phyloP scores from a whole-genome alignment of 2,329 filamentous ascomycete genomes.

The Claviceps sp. region DNA sequence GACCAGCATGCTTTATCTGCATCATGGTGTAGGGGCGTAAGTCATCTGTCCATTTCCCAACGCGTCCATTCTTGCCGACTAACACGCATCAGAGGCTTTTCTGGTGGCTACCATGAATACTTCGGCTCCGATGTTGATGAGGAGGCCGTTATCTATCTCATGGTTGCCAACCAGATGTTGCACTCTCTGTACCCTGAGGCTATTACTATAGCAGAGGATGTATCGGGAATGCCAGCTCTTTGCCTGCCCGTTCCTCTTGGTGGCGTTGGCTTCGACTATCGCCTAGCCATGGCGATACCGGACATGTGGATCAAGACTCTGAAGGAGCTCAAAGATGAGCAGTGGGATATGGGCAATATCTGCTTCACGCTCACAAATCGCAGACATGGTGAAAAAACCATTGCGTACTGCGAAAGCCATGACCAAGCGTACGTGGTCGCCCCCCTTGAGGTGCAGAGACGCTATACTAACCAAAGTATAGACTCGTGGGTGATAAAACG shows the following conservation, averaged over 20 bases:
- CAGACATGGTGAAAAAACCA: slow-evolving; percentile 92
- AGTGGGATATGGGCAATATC: slow-evolving; percentile 83
- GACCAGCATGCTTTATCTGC: slow-evolving; percentile 92
- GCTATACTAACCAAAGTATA: slow-evolving; percentile 22
- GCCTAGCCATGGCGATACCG: slow-evolving; percentile 92
- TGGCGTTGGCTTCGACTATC: slow-evolving; percentile 92
- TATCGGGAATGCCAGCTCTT: slow-evolving; percentile 96
- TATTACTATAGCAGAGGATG: slow-evolving; percentile 92
- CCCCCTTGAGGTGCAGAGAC: not conserved
- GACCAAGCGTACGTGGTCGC: slow-evolving; percentile 72
- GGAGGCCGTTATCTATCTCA: slow-evolving; percentile 87
- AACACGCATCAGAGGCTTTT: slow-evolving; percentile 58
- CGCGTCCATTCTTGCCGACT: not conserved
- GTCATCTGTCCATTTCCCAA: slow-evolving; percentile 18
- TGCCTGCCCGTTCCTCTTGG: slow-evolving; percentile 76
- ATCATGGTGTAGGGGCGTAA: slow-evolving; percentile 94
- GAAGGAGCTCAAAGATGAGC: slow-evolving; percentile 80
- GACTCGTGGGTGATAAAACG: slow-evolving; percentile 90
- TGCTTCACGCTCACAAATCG: slow-evolving; percentile 83
- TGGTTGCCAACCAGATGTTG: slow-evolving; percentile 92
- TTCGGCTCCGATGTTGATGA: slow-evolving; percentile 83
- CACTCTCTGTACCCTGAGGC: slow-evolving; percentile 76
- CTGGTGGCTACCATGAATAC: slow-evolving; percentile 95
- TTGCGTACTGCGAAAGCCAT: slow-evolving; percentile 93
- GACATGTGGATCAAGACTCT: slow-evolving; percentile 99